These are phyloP conservation scores for Xylogone sp. DNA, from an alignment of 2,329 filamentous ascomycete species.

Conservation along the genomic window DNA sequence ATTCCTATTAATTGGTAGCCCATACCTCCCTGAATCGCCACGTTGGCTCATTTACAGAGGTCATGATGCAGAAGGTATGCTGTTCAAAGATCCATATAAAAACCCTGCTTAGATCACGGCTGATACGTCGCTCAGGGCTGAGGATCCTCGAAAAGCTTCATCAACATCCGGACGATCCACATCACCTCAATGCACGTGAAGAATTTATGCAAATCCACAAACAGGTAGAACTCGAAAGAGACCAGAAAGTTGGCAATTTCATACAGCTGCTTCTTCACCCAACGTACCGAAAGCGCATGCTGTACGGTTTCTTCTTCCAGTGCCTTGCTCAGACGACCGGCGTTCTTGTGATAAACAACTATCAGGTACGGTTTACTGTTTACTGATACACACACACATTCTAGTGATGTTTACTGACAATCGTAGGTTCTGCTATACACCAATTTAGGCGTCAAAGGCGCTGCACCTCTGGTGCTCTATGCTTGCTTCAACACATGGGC, in stretches of 20 bases:
- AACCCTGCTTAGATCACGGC: slow-evolving; percentile 10
- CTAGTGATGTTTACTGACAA: slow-evolving; percentile 6
- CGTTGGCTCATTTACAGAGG: slow-evolving; percentile 30
- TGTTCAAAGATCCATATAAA: background rate
- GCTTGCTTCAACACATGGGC: slow-evolving; percentile 7
- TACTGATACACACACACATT: too few relatives aligned
- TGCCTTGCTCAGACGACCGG: slow-evolving; percentile 7
- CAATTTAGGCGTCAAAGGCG: slow-evolving; percentile 5
- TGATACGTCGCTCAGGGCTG: slow-evolving; percentile 13
- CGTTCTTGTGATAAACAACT: slow-evolving; percentile 8
- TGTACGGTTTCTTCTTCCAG: slow-evolving; percentile 7
- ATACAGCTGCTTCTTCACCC: slow-evolving; percentile 1
- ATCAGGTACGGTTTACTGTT: slow-evolving; percentile 5
- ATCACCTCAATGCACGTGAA: slow-evolving; percentile 20
- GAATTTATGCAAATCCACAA: slow-evolving; percentile 28
- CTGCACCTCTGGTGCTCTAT: slow-evolving; percentile 5
- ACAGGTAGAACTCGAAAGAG: slow-evolving; percentile 24
- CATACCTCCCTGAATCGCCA: slow-evolving; percentile 25
- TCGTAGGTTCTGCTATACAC: slow-evolving; percentile 8
- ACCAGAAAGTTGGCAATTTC: background rate
- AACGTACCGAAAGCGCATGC: slow-evolving; percentile 6
- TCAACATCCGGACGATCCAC: slow-evolving; percentile 15
- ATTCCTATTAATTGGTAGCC: slow-evolving; percentile 17
- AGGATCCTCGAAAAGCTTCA: slow-evolving; percentile 20
- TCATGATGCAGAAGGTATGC: background rate